Base-by-base conservation (phyloP, 352 stramenopile species). In the Globisporangium paroecandrum region DNA sequence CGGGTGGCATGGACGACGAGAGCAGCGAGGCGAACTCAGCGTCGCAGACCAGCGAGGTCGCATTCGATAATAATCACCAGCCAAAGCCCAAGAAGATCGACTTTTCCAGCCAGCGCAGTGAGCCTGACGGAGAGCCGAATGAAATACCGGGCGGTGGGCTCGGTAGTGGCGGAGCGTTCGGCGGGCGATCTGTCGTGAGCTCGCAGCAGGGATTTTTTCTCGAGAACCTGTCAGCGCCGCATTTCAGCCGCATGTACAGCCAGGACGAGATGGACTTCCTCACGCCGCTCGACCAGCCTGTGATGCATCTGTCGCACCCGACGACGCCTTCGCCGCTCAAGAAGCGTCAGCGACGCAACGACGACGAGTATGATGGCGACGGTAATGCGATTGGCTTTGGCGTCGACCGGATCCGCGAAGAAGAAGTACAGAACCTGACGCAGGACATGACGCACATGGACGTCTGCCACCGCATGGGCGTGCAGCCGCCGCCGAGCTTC, bases 231-330 rank as follows among this genome's bases (percentile, higher is more conserved):
- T 72, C 66, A n/a, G 62, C 77, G 47, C 75, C 78, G 15, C 74
- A 65, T 29, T 77, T 76, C 38, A 70, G 66, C 5, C 77, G 79
- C 65, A 78, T 89, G 73, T 93, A 83, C 77, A 94, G 85, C 61
- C 87, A 95, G 62, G 85, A 95, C 72, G 85, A 91, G 18, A 76
- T 94, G 69, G 87, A 95, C 73, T 95, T 93, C 75, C 79, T 90
- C 43, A 95, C 87, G 58, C 87, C 87, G 20, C 71, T 87, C 65
- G 87, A 95, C 70, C 87, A 95, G 65, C 87, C 87, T 1, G 85
- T 95, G 41, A 77, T 94, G 64, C 85, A 85, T 12, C 71, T 95
- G 54, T 95, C 87, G 24, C 87, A 94, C 57, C 85, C 87, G 9
- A 91, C 83, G 58, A 93, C 87, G 38, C 87, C 87, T 20, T 94